Evolutionary conservation across 2,329 filamentous ascomycete genomes (phyloP).

Genomic region (Aspergillus sp.): DNA sequence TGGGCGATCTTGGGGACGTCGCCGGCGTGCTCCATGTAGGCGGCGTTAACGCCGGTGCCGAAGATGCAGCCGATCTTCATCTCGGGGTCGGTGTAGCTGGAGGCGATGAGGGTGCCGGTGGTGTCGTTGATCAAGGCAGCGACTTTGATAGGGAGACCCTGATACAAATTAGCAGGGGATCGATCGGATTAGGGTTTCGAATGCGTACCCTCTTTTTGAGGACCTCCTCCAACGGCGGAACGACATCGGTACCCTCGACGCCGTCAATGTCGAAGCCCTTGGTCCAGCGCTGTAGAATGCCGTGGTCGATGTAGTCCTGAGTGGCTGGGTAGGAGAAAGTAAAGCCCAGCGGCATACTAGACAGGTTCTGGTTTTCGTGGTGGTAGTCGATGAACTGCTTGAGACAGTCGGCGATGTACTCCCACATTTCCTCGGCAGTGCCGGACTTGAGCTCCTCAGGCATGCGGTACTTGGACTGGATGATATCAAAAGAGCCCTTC

Average conservation of each 20-base stretch:
- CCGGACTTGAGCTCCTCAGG: slow-evolving; percentile 86
- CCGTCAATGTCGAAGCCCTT: slow-evolving; percentile 94
- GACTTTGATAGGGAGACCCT: slow-evolving; percentile 86
- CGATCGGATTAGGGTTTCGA: no score
- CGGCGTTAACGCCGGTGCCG: slow-evolving; percentile 94
- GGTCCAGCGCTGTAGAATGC: slow-evolving; percentile 88
- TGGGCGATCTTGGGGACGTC: slow-evolving; percentile 89
- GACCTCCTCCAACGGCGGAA: slow-evolving; percentile 75
- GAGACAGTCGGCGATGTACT: slow-evolving; percentile 87
- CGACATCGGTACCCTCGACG: slow-evolving; percentile 83
- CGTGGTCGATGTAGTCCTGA: slow-evolving; percentile 87
- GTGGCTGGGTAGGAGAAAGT: slow-evolving; percentile 94
- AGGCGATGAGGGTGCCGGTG: slow-evolving; percentile 91
- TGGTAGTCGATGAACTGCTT: slow-evolving; percentile 84
- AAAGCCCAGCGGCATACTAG: slow-evolving; percentile 70
- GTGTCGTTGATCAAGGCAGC: slow-evolving; percentile 95
- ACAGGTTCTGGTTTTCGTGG: slow-evolving; percentile 55
- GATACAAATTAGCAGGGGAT: no score
- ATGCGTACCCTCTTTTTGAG: slow-evolving; percentile 54
- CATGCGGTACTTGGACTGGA: slow-evolving; percentile 93
- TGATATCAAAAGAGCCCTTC: slow-evolving; percentile 86
- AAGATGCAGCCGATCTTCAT: slow-evolving; percentile 98
- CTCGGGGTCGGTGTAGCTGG: slow-evolving; percentile 84
- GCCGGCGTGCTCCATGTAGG: slow-evolving; percentile 91
- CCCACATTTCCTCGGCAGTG: slow-evolving; percentile 77